Percentiles rank a stretch among this genome's conserved stretches.
These are phyloP conservation scores for Backusella australiensis DNA, from an alignment of 192 early-diverging fungal species.

Conservation along the genomic window DNA sequence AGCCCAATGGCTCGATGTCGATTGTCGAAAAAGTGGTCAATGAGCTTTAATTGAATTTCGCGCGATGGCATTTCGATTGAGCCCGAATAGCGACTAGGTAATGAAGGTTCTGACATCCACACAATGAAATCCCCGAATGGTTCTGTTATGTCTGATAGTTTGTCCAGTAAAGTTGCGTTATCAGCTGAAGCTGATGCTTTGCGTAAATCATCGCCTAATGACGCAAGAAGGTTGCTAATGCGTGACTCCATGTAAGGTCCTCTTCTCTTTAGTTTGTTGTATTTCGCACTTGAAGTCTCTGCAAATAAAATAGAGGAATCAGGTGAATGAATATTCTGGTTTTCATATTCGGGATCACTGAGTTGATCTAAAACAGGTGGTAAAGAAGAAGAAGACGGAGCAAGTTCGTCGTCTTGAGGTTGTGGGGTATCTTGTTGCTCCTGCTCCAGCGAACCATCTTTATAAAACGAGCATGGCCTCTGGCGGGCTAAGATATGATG, in stretches of 20 bases:
- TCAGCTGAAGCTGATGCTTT: not conserved
- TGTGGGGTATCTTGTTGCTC: not conserved
- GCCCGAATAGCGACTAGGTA: constrained; percentile 25
- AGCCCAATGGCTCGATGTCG: constrained; percentile 7
- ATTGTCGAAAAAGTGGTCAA: constrained; percentile 27
- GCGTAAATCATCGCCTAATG: constrained; percentile 12
- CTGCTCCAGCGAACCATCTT: constrained; percentile 15
- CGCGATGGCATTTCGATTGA: constrained; percentile 30
- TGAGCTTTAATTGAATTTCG: constrained; percentile 26
- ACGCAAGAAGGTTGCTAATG: constrained; percentile 1
- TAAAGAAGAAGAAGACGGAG: not conserved
- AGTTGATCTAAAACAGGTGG: not conserved
- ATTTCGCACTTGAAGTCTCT: not conserved
- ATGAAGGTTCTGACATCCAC: constrained; percentile 22
- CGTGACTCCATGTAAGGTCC: constrained; percentile 1
- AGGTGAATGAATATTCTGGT: not conserved
- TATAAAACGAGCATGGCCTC: constrained; percentile 29
- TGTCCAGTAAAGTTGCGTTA: not conserved
- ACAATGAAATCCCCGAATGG: not conserved
- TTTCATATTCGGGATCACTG: not conserved
- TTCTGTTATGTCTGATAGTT: not conserved
- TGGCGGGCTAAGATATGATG: constrained; percentile 22
- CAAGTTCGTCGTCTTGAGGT: not conserved
- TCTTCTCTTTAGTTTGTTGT: constrained; percentile 7
- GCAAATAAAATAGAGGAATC: not conserved